phyloP scores from a whole-genome alignment of 2,329 filamentous ascomycete genomes.

The Xylaria polymorpha region DNA sequence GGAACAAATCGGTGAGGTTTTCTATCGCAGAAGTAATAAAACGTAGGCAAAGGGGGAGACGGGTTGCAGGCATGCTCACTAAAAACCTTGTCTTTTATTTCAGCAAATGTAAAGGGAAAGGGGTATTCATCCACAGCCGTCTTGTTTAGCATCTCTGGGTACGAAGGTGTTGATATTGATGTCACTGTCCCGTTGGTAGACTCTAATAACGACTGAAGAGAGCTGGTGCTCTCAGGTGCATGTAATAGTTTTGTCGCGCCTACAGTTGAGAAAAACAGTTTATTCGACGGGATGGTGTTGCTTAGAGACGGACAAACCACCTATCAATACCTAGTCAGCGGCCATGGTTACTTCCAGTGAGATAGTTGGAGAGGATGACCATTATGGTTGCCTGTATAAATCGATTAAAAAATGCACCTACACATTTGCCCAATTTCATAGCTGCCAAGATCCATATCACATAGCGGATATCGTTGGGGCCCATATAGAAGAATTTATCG shows the following conservation, averaged over 20 bases:
- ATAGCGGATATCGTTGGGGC: slow-evolving; percentile 44
- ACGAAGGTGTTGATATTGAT: slow-evolving; percentile 28
- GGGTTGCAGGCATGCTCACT: slow-evolving; percentile 22
- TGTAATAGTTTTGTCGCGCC: slow-evolving; percentile 33
- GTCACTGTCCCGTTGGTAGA: slow-evolving; percentile 14
- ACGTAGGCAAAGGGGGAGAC: neutral
- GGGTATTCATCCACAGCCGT: slow-evolving; percentile 30
- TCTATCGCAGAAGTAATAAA: neutral
- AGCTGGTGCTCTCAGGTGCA: slow-evolving; percentile 30
- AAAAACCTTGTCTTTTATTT: slow-evolving; percentile 19
- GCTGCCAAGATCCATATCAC: slow-evolving; percentile 44
- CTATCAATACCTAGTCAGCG: slow-evolving; percentile 18
- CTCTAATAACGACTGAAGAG: slow-evolving; percentile 23
- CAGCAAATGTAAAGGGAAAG: slow-evolving; percentile 31
- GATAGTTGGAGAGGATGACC: slow-evolving; percentile 7
- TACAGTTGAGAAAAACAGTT: slow-evolving; percentile 33
- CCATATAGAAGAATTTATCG: slow-evolving; percentile 44
- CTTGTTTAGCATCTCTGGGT: slow-evolving; percentile 20
- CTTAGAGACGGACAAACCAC: slow-evolving; percentile 32
- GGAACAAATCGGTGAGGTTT: neutral
- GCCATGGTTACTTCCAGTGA: neutral
- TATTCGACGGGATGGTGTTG: slow-evolving; percentile 34
- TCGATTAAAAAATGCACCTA: slow-evolving; percentile 28
- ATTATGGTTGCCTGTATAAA: neutral
- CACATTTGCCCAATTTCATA: slow-evolving; percentile 45